Base-by-base conservation (phyloP, 2,329 filamentous ascomycete genomes). In the Alternaria atra region DNA sequence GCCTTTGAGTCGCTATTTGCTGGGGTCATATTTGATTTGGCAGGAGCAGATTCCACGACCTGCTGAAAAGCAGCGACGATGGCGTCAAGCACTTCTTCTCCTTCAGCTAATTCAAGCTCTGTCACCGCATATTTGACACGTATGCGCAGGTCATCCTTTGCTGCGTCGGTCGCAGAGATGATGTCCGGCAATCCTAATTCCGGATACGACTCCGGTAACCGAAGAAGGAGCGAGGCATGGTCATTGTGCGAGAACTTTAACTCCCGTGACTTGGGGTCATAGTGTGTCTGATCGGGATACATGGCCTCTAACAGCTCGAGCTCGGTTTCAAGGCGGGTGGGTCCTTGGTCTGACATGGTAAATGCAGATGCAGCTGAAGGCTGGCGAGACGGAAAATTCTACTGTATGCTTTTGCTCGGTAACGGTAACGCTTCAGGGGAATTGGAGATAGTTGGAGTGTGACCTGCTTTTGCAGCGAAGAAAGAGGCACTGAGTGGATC, bases 271-370 rank as follows among this genome's bases (percentile, higher is more conserved):
- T 73, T 77, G 1, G 60, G 23, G 20, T 68, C 54, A 67, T 73
- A 81, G 23, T 64, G 66, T 29, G 80, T 64, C 65, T 82, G 78
- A 6, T 77, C 74, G 4, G 80, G 81, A 58, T 82, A 83, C 75
- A 83, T 83, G 15, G 80, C 76, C 40, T 77, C 60, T n/a, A 83
- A 73, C 12, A 83, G 78, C 47, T 77, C 72, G 30, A 83, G 57
- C 64, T 83, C 81, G 15, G 64, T 72, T 29, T 68, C 60, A 8
- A 81, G 70, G 25, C 75, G 73, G 15, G 64, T 54, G 25, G 64
- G 59, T 8, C 60, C 53, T 29, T 50, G 55, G 23, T 60, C 43
- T 25, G 60, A 51, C 61, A 67, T 68, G 39, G 23, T 63, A 44
- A 35, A 37, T 50, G 42, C 35, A 39, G 13, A 25, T n/a, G 23